Evolutionary conservation across 2,329 filamentous ascomycete species (phyloP).

Genomic region (Alternaria incomplexa): DNA sequence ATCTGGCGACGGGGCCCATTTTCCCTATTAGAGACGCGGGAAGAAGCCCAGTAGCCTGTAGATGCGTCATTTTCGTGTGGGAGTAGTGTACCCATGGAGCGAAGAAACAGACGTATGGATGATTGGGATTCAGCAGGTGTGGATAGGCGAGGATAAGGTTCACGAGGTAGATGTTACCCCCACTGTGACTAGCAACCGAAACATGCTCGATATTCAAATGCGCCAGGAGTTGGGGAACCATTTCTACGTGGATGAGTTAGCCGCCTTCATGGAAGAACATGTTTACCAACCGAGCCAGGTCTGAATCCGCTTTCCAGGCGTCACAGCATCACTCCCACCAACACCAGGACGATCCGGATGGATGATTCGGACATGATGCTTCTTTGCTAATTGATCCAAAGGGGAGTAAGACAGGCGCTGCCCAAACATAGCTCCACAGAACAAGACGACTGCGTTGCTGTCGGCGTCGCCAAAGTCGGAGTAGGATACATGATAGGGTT

Average conservation of each 20-base stretch:
- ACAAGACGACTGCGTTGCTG: conserved; percentile 37
- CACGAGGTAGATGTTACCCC: conserved; percentile 38
- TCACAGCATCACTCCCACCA: conserved; percentile 34
- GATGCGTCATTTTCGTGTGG: conserved; percentile 27
- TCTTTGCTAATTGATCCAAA: conserved; percentile 37
- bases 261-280: not conserved
- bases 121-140: conserved; percentile 31
- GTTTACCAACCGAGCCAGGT: conserved; percentile 34
- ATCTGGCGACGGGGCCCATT: conserved; percentile 25
- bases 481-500: conserved; percentile 35
- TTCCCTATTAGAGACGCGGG: conserved; percentile 33
- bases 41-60: conserved; percentile 33
- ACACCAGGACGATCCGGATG: conserved; percentile 40
- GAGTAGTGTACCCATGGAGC: conserved; percentile 42
- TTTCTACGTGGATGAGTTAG: conserved; percentile 25
- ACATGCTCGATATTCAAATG: conserved; percentile 39
- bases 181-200: conserved; percentile 42
- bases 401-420: conserved; percentile 31
- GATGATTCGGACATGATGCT: conserved; percentile 35
- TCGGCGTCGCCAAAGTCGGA: conserved; percentile 36
- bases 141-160: conserved; percentile 38
- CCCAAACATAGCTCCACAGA: conserved; percentile 39
- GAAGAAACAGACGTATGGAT: conserved; percentile 39
- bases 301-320: conserved; percentile 29
- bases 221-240: conserved; percentile 35